These are phyloP conservation scores for Botryosphaeria dothidea DNA, from an alignment of 2,329 filamentous ascomycete species.

Conservation along the genomic window DNA sequence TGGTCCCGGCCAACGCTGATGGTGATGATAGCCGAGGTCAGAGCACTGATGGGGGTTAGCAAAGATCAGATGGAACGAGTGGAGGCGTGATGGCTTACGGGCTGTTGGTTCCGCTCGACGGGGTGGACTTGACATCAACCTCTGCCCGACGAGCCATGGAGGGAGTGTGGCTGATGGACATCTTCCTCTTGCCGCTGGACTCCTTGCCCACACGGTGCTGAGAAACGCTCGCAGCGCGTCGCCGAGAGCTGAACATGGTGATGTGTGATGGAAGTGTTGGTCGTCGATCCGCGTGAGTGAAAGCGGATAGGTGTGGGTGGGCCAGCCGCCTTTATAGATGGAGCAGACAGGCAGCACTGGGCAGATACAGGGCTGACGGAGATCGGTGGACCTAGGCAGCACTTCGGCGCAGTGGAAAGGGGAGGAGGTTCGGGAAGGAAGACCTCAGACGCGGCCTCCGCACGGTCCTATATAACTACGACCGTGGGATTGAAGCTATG, in stretches of 20 bases:
- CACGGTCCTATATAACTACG: conserved; percentile 27
- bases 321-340: conserved; percentile 12
- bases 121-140: conserved; percentile 34
- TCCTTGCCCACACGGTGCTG: conserved; percentile 41
- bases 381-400: conserved; percentile 16
- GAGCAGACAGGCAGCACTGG: not conserved
- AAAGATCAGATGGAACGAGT: not conserved
- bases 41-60: conserved; percentile 22
- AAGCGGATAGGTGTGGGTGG: conserved; percentile 4
- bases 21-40: conserved; percentile 65
- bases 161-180: conserved; percentile 33
- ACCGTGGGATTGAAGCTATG: not conserved
- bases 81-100: conserved; percentile 27
- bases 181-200: conserved; percentile 36
- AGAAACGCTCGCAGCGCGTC: conserved; percentile 38
- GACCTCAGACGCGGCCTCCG: not conserved
- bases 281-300: conserved; percentile 1
- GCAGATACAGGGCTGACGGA: conserved; percentile 9
- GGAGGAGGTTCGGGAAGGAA: conserved; percentile 10
- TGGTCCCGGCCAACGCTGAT: conserved; percentile 78
- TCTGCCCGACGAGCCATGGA: conserved; percentile 26
- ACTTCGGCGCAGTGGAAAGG: conserved; percentile 14
- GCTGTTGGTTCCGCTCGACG: conserved; percentile 14
- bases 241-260: conserved; percentile 39
- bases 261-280: conserved; percentile 1